These are phyloP conservation scores for Allium sativum DNA, from an alignment of 106 monocot genomes.

Conservation along the genomic window DNA sequence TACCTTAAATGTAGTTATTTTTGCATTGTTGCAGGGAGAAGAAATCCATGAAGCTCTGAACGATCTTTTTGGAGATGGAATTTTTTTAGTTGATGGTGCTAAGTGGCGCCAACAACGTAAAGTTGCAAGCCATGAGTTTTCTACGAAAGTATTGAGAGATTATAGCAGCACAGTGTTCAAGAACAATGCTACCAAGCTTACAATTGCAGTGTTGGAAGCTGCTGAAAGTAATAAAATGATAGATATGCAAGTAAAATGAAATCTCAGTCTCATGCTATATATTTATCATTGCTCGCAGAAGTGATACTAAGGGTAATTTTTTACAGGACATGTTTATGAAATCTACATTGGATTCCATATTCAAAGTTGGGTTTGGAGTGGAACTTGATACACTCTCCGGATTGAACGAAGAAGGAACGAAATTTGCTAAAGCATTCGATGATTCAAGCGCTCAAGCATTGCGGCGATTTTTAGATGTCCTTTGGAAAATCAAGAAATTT, in stretches of 20 bases:
- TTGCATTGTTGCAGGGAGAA: not conserved
- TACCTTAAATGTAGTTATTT: no score
- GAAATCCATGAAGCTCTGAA: not conserved
- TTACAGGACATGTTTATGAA: constrained; percentile 16
- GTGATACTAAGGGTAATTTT: not conserved
- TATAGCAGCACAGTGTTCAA: constrained; percentile 14
- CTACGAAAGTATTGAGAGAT: constrained; percentile 3
- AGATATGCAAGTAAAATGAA: constrained; percentile 12
- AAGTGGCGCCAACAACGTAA: constrained; percentile 16
- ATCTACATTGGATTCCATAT: constrained; percentile 14
- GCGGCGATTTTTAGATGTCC: not conserved
- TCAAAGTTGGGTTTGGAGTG: constrained; percentile 14
- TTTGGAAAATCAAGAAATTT: constrained; percentile 8
- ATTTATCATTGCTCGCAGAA: not conserved
- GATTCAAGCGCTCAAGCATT: not conserved
- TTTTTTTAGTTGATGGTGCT: constrained; percentile 12
- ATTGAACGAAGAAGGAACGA: not conserved
- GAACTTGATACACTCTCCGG: constrained; percentile 8
- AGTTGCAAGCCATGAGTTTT: constrained; percentile 15
- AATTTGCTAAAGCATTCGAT: constrained; percentile 12
- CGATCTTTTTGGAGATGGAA: constrained; percentile 7
- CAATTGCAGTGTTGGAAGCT: not conserved
- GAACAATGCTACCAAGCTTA: constrained; percentile 11
- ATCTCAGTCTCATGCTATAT: not conserved
- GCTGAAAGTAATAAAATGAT: constrained; percentile 1